phyloP scores from a whole-genome alignment of 1,139 yeast species.

The Sugiyamaella castrensis region DNA sequence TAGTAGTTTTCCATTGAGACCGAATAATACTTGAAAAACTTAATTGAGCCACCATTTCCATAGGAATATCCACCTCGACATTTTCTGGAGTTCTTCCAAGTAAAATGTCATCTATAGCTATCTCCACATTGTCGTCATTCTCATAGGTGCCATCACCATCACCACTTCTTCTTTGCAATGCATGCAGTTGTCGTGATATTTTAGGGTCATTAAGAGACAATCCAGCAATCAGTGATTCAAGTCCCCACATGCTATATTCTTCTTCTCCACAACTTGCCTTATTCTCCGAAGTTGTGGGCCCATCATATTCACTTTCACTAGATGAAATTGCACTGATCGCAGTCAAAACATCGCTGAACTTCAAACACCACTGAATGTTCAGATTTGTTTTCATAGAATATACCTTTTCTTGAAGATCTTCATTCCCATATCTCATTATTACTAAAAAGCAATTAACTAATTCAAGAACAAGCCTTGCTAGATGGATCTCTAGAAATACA shows the following conservation, averaged over 20 bases:
- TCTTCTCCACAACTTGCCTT: too few species aligned
- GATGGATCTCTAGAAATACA: conserved; percentile 20
- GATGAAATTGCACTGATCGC: too few species aligned
- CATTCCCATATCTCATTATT: conserved; percentile 19
- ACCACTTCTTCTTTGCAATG: neutral
- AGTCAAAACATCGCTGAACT: conserved; percentile 6
- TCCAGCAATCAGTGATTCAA: neutral
- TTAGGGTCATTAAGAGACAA: neutral
- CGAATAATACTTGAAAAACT: conserved; percentile 18
- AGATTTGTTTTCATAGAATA: conserved; percentile 7
- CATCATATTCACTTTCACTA: too few species aligned
- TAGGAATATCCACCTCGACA: conserved; percentile 15
- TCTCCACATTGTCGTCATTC: conserved; percentile 15
- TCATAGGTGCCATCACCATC: conserved; percentile 2
- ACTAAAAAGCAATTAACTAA: conserved; percentile 24
- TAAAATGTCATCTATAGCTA: conserved; percentile 14
- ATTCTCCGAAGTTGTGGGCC: too few species aligned
- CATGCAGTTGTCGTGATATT: neutral
- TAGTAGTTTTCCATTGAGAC: conserved; percentile 22
- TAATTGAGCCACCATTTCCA: conserved; percentile 20
- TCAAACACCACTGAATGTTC: conserved; percentile 16
- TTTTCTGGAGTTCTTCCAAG: neutral
- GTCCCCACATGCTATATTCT: neutral
- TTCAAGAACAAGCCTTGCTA: conserved; percentile 26
- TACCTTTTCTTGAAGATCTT: conserved; percentile 8